phyloP scores from a whole-genome alignment of 495 filamentous ascomycete genomes.

The Aspergillus ellipticus region DNA sequence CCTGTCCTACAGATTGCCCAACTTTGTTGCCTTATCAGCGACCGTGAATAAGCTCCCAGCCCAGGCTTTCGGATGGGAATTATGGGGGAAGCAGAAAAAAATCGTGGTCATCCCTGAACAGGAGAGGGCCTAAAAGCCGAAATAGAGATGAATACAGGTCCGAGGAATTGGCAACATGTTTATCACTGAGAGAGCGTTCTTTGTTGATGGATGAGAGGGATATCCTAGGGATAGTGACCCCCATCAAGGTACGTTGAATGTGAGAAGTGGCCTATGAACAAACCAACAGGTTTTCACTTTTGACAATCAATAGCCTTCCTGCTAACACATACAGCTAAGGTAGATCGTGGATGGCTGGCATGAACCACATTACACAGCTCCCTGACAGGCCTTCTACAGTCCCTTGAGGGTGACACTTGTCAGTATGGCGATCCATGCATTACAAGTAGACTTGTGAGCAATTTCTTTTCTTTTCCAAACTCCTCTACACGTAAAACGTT shows the following conservation, averaged over 20 bases:
- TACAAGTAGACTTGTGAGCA: constrained; percentile 74
- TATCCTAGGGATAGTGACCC: neutral
- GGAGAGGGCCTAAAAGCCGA: neutral
- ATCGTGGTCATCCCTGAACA: neutral
- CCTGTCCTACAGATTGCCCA: constrained; percentile 10
- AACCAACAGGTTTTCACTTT: neutral
- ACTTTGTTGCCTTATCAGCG: constrained; percentile 11
- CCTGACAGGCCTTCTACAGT: neutral
- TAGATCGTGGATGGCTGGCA: neutral
- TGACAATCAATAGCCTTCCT: neutral
- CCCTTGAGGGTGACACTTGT: neutral
- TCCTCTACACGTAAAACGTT: neutral
- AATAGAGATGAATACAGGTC: neutral
- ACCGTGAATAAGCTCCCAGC: neutral
- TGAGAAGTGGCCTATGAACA: neutral
- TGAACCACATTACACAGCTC: neutral
- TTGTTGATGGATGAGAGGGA: neutral
- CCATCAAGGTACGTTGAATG: neutral
- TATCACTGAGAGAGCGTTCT: neutral
- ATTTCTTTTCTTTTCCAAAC: constrained; percentile 3
- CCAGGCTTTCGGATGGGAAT: neutral
- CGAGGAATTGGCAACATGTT: neutral
- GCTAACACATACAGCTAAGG: neutral
- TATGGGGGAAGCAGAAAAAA: neutral
- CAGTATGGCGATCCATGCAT: neutral